Evolutionary conservation across 352 stramenopile genomes (phyloP), one percentile per base, ranked within the genome.

Genomic region (Pythium plurisporium): DNA sequence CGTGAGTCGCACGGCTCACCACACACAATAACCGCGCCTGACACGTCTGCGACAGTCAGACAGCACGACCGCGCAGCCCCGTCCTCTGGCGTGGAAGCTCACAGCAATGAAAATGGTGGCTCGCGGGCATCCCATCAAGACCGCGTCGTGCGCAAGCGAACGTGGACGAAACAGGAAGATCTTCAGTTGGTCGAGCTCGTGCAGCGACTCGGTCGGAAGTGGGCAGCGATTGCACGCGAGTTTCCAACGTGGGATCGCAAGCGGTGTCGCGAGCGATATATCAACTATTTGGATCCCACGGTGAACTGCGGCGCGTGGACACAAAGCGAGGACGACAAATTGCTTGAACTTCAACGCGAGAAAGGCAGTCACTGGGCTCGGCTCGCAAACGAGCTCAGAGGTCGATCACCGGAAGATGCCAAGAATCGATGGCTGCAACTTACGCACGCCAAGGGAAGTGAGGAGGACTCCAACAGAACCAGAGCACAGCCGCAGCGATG

Each of bases 211-310:
- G 75, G 78, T 1, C 34, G 15, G 0, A 59, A 76, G 15, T 88
- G 76, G 76, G 61, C 69, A 12, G 30, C 40, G n/a, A 71, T 87
- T 12, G 73, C 76, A 0, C 12, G 14, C 33, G 36, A 77, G 14
- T 74, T 91, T 11, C 64, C 72, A 5, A 55, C 40, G 3, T 67
- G 70, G 20, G 71, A 87, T 33, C 77, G 83, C 19, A 93, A 91
- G 59, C 65, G 79, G 6, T 90, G 79, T 42, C 73, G 83, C 1
- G 83, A 93, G 46, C 64, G 83, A n/a, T 93, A 72, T 23, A 64
- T 87, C 30, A 90, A 93, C 54, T 75, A 89, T 55, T 46, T 90
- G 37, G 69, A 75, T 34, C 67, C 78, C 14, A 40, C 57, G 26
- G 53, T 88, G 20, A n/a, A 26, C 8, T 37, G 33, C 19, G n/a